phyloP scores from a whole-genome alignment of 345 rosid genomes.

The Lumnitzera racemosa region DNA sequence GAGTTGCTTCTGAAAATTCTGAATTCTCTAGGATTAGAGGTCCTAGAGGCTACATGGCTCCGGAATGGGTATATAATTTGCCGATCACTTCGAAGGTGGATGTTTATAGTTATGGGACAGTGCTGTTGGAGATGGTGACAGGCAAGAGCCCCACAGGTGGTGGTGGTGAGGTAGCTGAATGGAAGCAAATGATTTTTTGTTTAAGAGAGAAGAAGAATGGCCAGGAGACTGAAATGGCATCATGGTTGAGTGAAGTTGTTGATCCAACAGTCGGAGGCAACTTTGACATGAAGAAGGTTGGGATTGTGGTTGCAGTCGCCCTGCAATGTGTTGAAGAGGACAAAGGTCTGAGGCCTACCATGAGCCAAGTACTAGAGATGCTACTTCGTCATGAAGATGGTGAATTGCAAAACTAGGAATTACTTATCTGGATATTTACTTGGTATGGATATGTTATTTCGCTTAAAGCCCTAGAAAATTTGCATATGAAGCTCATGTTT shows the following conservation, averaged over 20 bases:
- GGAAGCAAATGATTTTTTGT: not conserved
- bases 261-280: slow-evolving; percentile 5
- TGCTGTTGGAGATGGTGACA: slow-evolving; percentile 1
- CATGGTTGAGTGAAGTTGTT: slow-evolving; percentile 13
- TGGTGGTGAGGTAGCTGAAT: not conserved
- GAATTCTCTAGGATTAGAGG: slow-evolving; percentile 11
- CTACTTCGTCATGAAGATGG: slow-evolving; percentile 5
- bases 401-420: too few species aligned
- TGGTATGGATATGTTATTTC: too few species aligned
- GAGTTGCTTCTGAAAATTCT: not conserved
- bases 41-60: slow-evolving; percentile 21
- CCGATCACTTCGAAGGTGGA: slow-evolving; percentile 29
- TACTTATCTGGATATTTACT: too few species aligned
- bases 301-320: slow-evolving; percentile 9
- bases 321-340: slow-evolving; percentile 17
- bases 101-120: slow-evolving; percentile 33
- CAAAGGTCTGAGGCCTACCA: slow-evolving; percentile 15
- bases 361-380: slow-evolving; percentile 19
- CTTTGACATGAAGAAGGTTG: slow-evolving; percentile 5
- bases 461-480: too few species aligned
- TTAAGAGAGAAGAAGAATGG: slow-evolving; percentile 10
- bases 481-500: too few species aligned
- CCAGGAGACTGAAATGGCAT: not conserved
- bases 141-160: too few species aligned
- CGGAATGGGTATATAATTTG: slow-evolving; percentile 14